These are phyloP conservation scores for Aegle marmelos DNA, from an alignment of 345 rosid species.

Conservation along the genomic window DNA sequence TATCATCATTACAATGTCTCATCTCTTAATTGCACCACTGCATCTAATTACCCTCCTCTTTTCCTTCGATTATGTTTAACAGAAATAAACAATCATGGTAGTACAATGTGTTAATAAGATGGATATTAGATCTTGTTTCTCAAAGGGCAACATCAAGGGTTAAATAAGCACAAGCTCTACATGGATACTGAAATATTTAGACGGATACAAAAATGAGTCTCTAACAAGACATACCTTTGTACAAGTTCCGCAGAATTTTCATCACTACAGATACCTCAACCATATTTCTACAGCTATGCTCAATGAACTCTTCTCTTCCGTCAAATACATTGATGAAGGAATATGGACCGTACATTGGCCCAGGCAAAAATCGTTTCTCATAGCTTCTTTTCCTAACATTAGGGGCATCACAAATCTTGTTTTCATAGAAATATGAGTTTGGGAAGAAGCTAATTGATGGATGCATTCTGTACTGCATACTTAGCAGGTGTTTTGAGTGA, in stretches of 20 bases:
- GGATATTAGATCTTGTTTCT: background rate
- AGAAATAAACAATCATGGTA: too few relatives aligned
- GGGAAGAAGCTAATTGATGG: constrained; percentile 69
- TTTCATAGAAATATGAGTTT: constrained; percentile 40
- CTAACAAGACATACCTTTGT: background rate
- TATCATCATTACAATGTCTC: background rate
- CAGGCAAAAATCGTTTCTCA: background rate
- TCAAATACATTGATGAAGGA: constrained; percentile 24
- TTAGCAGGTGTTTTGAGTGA: constrained; percentile 43
- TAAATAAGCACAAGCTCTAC: background rate
- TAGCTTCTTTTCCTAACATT: background rate
- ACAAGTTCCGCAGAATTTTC: constrained; percentile 26
- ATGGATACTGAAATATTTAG: background rate
- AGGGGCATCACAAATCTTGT: background rate
- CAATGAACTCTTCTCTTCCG: background rate
- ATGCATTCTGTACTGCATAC: constrained; percentile 79
- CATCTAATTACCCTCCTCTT: too few relatives aligned
- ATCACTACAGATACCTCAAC: constrained; percentile 42
- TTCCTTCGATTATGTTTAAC: too few relatives aligned
- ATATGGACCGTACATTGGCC: constrained; percentile 32
- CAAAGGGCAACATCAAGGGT: background rate
- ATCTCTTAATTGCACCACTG: too few relatives aligned
- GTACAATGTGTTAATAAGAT: background rate
- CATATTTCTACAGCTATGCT: constrained; percentile 20
- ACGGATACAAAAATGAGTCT: background rate